Evolutionary conservation across 768 basidiomycete genomes (phyloP), one percentile per base, ranked within the genome.

Genomic region (Russula olivacea): DNA sequence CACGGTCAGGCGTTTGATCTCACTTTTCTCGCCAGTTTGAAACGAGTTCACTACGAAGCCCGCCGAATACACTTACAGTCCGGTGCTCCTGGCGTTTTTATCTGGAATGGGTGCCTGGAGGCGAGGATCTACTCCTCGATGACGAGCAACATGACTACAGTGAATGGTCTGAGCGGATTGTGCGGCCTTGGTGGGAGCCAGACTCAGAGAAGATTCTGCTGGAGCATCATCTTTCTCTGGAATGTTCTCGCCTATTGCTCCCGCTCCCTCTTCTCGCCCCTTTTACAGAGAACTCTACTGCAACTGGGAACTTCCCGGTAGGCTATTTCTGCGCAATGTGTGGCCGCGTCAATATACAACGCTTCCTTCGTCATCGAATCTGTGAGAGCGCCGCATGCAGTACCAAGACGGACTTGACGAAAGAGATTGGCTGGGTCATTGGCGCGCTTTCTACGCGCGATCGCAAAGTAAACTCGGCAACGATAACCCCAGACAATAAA

Each of bases 101-200:
- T 32, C 36, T 66, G 19, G 53, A 63, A 43, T 68, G 67, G 67
- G 58, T 63, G 10, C 38, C 65, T 14, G 67, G 67, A 8, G 67
- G 67, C 17, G 67, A 68, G 25, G 64, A 62, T 8, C 12, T 59
- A 32, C 65, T 68, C 12, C 40, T 38, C 21, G 58, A 62, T 19
- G 65, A 66, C 8, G 58, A 36, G 25, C 51, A 47, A 12, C 34
- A 53, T n/a, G 59, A 41, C n/a, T 10, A 50, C 10, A 14, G 5
- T 36, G 56, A 48, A 34, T 68, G 67, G 67, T 47, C 15, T 4
- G 17, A 6, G 19, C 36, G 43, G 32, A 30, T 55, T 17, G 45
- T 28, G 58, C 49, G 49, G 11, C 67, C 67, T 10, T 68, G 67
- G 67, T 68, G 67, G 67, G 67, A 68, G 52, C 36, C 48, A 10